Base-by-base conservation (phyloP, 2,329 filamentous ascomycete species). In the Nakataea oryzae region DNA sequence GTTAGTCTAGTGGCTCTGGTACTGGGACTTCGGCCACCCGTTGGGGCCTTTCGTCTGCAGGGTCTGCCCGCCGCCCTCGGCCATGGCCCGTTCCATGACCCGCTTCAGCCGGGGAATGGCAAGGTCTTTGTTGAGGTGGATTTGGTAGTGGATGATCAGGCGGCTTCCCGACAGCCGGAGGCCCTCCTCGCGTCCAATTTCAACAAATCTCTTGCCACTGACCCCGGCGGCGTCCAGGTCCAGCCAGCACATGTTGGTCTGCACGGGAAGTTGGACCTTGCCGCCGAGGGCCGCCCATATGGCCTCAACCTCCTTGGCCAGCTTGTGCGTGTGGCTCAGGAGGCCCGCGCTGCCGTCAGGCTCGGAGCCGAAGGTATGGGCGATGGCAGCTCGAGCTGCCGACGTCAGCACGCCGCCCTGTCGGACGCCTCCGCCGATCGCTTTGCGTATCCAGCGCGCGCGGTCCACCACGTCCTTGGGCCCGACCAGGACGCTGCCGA, bases 241-340 rank as follows among this genome's bases (percentile, higher is more conserved):
- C 63, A 96, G 70, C 91, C 90, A 96, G 41, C 91, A 85, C 90
- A 96, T 96, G 75, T 96, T 96, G n/a, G 91, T 96, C 70, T 96
- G 87, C 1, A 89, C 87, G 0, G 89, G 87, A 63, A 87, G 79
- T 26, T 80, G 74, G 62, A 91, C 74, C 73, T 82, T 84, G 1
- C 91, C 91, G 5, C 91, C 91, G 60, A 86, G 77, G 21, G 75
- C 76, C 6, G 78, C 81, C 91, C 91, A 96, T 66, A 89, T 67
- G 65, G 67, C 65, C 57, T 69, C 85, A 28, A 93, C 78, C 67
- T 77, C 77, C 72, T 81, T 81, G 2, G 90, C 89, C 32, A 81
- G 81, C 58, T 75, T 74, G 72, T 93, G 89, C 11, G 81, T 83
- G 59, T 77, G 76, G 32, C 75, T 73, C 62, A 93, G 76, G 69